Evolutionary conservation across 2,329 filamentous ascomycete species (phyloP).

Genomic region (Neocucurbitaria cava): DNA sequence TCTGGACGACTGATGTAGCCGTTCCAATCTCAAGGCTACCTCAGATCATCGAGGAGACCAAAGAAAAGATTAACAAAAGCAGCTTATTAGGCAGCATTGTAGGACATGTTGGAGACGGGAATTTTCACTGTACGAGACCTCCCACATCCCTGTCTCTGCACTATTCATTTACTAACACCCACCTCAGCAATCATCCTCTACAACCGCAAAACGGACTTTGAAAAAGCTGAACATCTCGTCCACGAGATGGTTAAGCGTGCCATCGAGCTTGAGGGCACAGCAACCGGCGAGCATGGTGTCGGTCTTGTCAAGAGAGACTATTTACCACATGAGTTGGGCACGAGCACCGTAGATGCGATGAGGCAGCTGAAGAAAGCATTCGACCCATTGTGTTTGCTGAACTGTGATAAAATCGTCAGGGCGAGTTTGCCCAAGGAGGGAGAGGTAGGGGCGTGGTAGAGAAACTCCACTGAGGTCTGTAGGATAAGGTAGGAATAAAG

Average conservation of each 20-base stretch:
- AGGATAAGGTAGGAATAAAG: not conserved
- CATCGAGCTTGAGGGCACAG: slow-evolving; percentile 83
- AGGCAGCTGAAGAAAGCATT: slow-evolving; percentile 83
- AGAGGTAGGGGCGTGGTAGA: slow-evolving; percentile 57
- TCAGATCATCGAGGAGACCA: slow-evolving; percentile 79
- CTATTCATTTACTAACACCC: slow-evolving; percentile 5
- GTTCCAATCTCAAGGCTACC: slow-evolving; percentile 76
- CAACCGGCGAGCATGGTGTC: slow-evolving; percentile 85
- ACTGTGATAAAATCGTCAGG: slow-evolving; percentile 71
- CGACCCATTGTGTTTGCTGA: slow-evolving; percentile 73
- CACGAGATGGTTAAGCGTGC: slow-evolving; percentile 87
- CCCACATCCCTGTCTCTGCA: not conserved
- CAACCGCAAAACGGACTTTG: slow-evolving; percentile 69
- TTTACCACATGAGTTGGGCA: slow-evolving; percentile 77
- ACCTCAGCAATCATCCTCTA: slow-evolving; percentile 65
- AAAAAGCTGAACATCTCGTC: slow-evolving; percentile 72
- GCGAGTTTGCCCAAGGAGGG: slow-evolving; percentile 57
- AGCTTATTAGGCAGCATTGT: slow-evolving; percentile 71
- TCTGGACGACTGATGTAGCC: slow-evolving; percentile 84
- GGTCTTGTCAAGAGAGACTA: slow-evolving; percentile 87
- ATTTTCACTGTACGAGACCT: slow-evolving; percentile 68
- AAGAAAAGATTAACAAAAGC: slow-evolving; percentile 67
- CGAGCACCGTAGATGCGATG: slow-evolving; percentile 80
- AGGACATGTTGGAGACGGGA: slow-evolving; percentile 77
- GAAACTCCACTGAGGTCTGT: not conserved